Evolutionary conservation across 768 basidiomycete genomes (phyloP).

Genomic region (Termitomyces sp.): DNA sequence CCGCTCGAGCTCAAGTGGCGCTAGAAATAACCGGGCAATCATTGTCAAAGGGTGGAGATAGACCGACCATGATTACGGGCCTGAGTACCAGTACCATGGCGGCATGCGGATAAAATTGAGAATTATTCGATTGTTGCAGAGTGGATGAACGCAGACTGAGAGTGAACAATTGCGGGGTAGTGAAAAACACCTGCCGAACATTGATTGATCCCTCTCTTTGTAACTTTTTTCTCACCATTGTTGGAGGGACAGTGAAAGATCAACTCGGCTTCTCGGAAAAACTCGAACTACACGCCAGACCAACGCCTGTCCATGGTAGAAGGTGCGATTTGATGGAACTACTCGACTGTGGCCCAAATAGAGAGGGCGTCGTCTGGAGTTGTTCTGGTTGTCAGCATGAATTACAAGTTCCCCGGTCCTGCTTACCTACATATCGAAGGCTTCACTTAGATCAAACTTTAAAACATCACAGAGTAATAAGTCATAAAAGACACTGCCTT

Average conservation of each 20-base stretch:
- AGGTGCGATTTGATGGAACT: not conserved
- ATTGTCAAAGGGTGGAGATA: conserved; percentile 3
- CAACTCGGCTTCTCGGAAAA: not conserved
- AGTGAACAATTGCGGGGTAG: not conserved
- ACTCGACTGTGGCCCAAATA: not conserved
- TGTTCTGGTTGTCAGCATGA: not conserved
- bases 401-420: no score
- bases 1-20: not conserved
- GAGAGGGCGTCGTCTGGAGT: not conserved
- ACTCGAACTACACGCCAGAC: not conserved
- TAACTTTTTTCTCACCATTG: not conserved
- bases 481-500: no score
- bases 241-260: no score
- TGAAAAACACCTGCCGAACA: not conserved
- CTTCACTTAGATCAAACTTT: no score
- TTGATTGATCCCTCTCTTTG: not conserved
- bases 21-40: not conserved
- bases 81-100: not conserved
- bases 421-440: no score
- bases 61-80: not conserved
- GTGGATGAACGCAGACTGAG: conserved; percentile 1
- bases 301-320: no score
- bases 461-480: not conserved
- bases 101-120: not conserved
- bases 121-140: not conserved